phyloP scores from a whole-genome alignment of 192 early-diverging fungal genomes.

The Powellomyces hirtus region DNA sequence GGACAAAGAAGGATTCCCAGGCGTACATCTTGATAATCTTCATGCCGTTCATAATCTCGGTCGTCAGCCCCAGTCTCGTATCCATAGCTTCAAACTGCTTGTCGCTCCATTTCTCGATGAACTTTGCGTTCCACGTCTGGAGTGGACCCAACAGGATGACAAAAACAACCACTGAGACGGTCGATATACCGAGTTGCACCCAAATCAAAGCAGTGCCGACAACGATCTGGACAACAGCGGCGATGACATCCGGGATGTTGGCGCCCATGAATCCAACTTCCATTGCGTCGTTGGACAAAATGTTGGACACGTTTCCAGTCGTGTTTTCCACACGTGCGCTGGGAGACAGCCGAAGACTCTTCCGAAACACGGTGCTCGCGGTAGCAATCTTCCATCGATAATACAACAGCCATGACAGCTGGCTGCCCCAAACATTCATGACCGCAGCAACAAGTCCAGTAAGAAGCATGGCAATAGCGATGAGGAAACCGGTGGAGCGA shows the following conservation, averaged over 20 bases:
- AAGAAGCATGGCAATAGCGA: too few relatives aligned
- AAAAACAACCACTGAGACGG: constrained; percentile 1
- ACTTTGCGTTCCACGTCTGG: constrained; percentile 2
- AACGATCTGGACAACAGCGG: constrained; percentile 14
- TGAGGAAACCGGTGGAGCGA: too few relatives aligned
- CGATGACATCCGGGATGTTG: constrained; percentile 9
- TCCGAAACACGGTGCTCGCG: constrained; percentile 2
- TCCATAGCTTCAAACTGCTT: not conserved
- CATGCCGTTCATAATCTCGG: constrained; percentile 76
- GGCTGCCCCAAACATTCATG: too few relatives aligned
- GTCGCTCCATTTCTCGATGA: constrained; percentile 8
- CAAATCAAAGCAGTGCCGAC: constrained; percentile 5
- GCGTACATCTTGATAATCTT: constrained; percentile 87
- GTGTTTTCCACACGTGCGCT: not conserved
- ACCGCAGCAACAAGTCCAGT: too few relatives aligned
- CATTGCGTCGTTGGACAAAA: constrained; percentile 14
- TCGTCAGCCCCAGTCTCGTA: not conserved
- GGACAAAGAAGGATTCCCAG: constrained; percentile 68
- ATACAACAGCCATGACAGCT: too few relatives aligned
- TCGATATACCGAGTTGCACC: constrained; percentile 1
- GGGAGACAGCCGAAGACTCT: constrained; percentile 14
- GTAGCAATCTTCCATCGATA: constrained; percentile 22
- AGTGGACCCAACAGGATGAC: constrained; percentile 7
- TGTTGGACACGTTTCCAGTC: constrained; percentile 17
- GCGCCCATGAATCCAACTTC: constrained; percentile 15